These are phyloP conservation scores for Microcyclospora tardicrescens DNA, from an alignment of 2,329 filamentous ascomycete genomes.

Conservation along the genomic window DNA sequence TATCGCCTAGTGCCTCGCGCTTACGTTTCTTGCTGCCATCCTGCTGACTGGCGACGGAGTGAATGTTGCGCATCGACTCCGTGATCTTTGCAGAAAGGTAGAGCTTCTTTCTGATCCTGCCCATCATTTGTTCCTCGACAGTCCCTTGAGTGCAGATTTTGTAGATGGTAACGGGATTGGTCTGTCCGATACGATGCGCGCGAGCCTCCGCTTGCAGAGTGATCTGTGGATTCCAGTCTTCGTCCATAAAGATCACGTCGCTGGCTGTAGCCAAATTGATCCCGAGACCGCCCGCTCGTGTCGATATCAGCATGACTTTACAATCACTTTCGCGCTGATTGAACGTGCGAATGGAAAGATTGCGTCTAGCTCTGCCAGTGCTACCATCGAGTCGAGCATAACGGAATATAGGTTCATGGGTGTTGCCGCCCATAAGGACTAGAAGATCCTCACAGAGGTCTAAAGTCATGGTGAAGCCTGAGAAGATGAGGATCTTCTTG, in stretches of 20 bases:
- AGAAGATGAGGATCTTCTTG: conserved; percentile 47
- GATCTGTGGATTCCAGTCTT: conserved; percentile 43
- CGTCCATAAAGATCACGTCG: conserved; percentile 44
- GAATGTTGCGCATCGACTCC: conserved; percentile 44
- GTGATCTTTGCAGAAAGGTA: conserved; percentile 49
- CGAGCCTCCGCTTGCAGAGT: conserved; percentile 43
- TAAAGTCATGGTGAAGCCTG: conserved; percentile 39
- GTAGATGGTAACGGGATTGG: conserved; percentile 41
- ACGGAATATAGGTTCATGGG: conserved; percentile 25
- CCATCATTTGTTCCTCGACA: conserved; percentile 46
- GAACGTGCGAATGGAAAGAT: conserved; percentile 41
- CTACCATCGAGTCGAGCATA: conserved; percentile 39
- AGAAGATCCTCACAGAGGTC: conserved; percentile 42
- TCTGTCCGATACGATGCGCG: conserved; percentile 44
- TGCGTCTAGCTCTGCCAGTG: conserved; percentile 37
- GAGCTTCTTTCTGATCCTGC: conserved; percentile 47
- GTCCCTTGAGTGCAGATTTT: conserved; percentile 45
- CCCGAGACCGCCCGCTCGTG: conserved; percentile 42
- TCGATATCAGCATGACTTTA: conserved; percentile 44
- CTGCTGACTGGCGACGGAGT: conserved; percentile 20
- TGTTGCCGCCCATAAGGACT: conserved; percentile 29
- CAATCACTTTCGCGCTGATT: conserved; percentile 34
- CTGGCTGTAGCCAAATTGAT: conserved; percentile 43
- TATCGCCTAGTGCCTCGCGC: conserved; percentile 9
- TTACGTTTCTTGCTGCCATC: conserved; percentile 20